These are phyloP conservation scores for Gentiana straminea DNA, from an alignment of 257 asterid species.

Conservation along the genomic window DNA sequence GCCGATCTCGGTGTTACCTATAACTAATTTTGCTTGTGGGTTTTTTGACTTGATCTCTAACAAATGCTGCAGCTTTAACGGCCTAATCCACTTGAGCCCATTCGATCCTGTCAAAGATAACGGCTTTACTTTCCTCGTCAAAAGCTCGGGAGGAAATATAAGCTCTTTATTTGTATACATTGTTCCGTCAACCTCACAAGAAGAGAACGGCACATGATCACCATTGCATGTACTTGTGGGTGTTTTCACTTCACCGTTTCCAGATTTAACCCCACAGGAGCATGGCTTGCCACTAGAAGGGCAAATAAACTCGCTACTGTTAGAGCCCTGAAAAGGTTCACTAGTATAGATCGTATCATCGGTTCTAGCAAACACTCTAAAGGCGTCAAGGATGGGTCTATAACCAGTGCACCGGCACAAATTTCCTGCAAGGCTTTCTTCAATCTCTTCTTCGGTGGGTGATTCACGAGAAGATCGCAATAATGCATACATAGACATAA, in stretches of 20 bases:
- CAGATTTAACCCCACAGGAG: constrained; percentile 48
- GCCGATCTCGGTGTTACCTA: constrained; percentile 91
- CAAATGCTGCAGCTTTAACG: constrained; percentile 55
- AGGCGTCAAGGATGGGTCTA: constrained; percentile 92
- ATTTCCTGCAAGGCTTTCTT: constrained; percentile 94
- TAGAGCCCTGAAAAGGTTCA: constrained; percentile 28
- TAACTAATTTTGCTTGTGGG: constrained; percentile 65
- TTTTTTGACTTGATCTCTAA: constrained; percentile 52
- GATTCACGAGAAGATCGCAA: constrained; percentile 59
- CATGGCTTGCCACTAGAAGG: constrained; percentile 97
- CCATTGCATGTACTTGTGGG: constrained; percentile 16
- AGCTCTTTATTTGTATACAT: constrained; percentile 68
- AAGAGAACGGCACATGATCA: constrained; percentile 42
- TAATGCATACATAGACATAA: constrained; percentile 93
- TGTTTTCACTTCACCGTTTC: constrained; percentile 18
- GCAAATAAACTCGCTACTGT: constrained; percentile 49
- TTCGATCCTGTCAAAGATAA: constrained; percentile 53
- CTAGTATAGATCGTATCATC: constrained; percentile 56
- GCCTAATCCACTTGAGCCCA: constrained; percentile 79
- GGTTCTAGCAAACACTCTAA: constrained; percentile 74
- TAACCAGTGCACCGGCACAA: constrained; percentile 97
- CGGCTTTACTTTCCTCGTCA: constrained; percentile 38
- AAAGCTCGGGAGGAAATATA: constrained; percentile 88
- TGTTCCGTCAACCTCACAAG: constrained; percentile 61
- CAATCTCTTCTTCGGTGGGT: constrained; percentile 73